phyloP scores from a whole-genome alignment of 1,284 basidiomycete species.

The Fomes fomentarius region DNA sequence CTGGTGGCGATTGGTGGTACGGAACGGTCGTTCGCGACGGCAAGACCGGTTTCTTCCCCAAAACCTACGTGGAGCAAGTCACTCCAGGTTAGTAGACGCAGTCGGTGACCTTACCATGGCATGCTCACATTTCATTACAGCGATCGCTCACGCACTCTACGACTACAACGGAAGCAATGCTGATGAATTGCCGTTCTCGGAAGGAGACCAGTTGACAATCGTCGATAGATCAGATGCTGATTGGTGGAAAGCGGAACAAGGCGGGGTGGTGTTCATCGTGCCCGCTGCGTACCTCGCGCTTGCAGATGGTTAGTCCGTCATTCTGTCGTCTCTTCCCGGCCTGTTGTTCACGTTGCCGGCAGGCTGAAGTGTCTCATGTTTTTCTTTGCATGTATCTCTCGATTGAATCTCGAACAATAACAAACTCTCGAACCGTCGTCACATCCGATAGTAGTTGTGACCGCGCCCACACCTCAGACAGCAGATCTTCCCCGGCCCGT shows the following conservation, averaged over 20 bases:
- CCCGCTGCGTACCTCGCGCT: constrained; percentile 89
- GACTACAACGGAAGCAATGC: constrained; percentile 69
- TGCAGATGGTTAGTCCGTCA: constrained; percentile 79
- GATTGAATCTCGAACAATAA: constrained; percentile 32
- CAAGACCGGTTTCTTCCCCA: constrained; percentile 88
- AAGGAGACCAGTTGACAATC: constrained; percentile 78
- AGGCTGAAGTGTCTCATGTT: constrained; percentile 73
- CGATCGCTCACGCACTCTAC: constrained; percentile 79
- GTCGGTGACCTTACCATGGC: background rate
- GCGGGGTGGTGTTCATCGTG: constrained; percentile 83
- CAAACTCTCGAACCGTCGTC: constrained; percentile 17
- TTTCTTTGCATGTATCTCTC: constrained; percentile 47
- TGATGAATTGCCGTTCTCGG: constrained; percentile 83
- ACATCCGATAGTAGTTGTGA: constrained; percentile 7
- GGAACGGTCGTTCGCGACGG: constrained; percentile 74
- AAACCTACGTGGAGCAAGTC: constrained; percentile 82
- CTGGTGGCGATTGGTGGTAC: constrained; percentile 92
- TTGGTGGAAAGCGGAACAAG: constrained; percentile 94
- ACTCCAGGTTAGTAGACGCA: constrained; percentile 58
- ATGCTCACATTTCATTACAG: constrained; percentile 36
- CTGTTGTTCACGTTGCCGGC: constrained; percentile 61
- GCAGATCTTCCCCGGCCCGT: background rate
- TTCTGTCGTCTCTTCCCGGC: constrained; percentile 45
- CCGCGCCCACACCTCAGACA: constrained; percentile 1
- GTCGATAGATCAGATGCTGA: constrained; percentile 82